phyloP scores from a whole-genome alignment of 2,329 filamentous ascomycete genomes.

The Neopestalotiopsis sp. region DNA sequence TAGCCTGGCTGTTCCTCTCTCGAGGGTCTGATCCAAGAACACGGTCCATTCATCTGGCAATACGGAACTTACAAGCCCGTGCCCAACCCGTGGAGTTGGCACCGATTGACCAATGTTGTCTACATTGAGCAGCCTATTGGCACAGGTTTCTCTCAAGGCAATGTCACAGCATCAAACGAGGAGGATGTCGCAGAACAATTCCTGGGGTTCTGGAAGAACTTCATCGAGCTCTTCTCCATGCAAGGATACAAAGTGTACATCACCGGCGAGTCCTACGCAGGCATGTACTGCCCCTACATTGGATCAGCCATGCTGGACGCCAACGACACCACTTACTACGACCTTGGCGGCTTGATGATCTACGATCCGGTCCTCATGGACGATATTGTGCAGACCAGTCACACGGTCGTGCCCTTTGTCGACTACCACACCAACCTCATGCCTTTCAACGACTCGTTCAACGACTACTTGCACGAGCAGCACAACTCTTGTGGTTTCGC shows the following conservation, averaged over 20 bases:
- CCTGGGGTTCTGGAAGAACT: slow-evolving; percentile 73
- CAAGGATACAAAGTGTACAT: slow-evolving; percentile 59
- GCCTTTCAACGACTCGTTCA: slow-evolving; percentile 62
- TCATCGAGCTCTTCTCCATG: slow-evolving; percentile 59
- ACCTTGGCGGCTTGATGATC: slow-evolving; percentile 61
- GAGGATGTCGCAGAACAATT: slow-evolving; percentile 75
- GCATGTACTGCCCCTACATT: slow-evolving; percentile 62
- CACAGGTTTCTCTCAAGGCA: slow-evolving; percentile 73
- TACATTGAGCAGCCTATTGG: slow-evolving; percentile 74
- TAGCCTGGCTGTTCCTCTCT: slow-evolving; percentile 67
- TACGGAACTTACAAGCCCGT: slow-evolving; percentile 71
- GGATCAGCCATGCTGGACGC: slow-evolving; percentile 56
- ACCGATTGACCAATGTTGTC: slow-evolving; percentile 76
- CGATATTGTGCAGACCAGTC: slow-evolving; percentile 43
- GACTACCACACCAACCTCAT: slow-evolving; percentile 61
- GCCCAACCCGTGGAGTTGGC: slow-evolving; percentile 75
- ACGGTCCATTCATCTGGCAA: slow-evolving; percentile 76
- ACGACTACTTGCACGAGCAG: slow-evolving; percentile 55
- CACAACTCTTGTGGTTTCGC: slow-evolving; percentile 63
- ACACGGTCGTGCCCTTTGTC: slow-evolving; percentile 59
- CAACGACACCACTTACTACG: slow-evolving; percentile 54
- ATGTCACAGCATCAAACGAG: slow-evolving; percentile 67
- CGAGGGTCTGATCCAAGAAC: slow-evolving; percentile 76
- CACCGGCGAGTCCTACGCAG: slow-evolving; percentile 60
- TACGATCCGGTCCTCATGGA: slow-evolving; percentile 70